Evolutionary conservation across 2,329 filamentous ascomycete species (phyloP).

Genomic region (Exophiala oligosperma): DNA sequence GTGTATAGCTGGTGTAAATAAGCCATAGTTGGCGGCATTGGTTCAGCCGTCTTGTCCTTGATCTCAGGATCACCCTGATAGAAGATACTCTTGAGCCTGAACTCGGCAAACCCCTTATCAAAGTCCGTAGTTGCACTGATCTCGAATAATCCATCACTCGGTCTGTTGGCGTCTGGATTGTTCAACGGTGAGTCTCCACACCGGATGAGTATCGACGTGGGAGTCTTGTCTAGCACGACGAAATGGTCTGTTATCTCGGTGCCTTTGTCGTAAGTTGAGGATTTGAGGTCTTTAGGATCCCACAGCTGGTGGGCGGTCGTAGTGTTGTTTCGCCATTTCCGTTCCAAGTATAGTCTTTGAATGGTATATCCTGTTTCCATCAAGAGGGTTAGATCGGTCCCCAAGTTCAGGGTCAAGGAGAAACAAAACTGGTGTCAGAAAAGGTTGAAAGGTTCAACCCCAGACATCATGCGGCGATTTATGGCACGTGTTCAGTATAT

Average conservation of each 20-base stretch:
- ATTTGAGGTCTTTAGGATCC: conserved; percentile 55
- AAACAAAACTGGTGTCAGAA: too few relatives aligned
- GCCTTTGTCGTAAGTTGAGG: conserved; percentile 61
- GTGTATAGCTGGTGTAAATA: conserved; percentile 58
- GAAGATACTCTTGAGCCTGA: conserved; percentile 66
- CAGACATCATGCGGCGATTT: too few relatives aligned
- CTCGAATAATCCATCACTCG: conserved; percentile 66
- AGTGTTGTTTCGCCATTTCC: conserved; percentile 27
- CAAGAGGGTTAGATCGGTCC: too few relatives aligned
- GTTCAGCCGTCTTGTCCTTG: conserved; percentile 50
- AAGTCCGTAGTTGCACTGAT: conserved; percentile 63
- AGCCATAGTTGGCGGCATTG: conserved; percentile 26
- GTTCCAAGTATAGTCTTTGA: conserved; percentile 23
- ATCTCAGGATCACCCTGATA: conserved; percentile 52
- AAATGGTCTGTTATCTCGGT: conserved; percentile 70
- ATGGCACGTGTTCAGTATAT: not conserved
- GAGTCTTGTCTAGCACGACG: conserved; percentile 66
- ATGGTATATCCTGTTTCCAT: conserved; percentile 45
- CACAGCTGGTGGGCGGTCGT: conserved; percentile 57
- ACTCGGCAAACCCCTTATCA: conserved; percentile 60
- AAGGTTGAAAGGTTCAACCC: too few relatives aligned
- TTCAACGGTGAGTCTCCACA: conserved; percentile 66
- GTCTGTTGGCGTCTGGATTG: conserved; percentile 48
- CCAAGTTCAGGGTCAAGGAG: too few relatives aligned
- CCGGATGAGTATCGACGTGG: conserved; percentile 61